Conservation (phyloP, 352 stramenopile genomes). For the Pseudoperonospora humuli region DNA sequence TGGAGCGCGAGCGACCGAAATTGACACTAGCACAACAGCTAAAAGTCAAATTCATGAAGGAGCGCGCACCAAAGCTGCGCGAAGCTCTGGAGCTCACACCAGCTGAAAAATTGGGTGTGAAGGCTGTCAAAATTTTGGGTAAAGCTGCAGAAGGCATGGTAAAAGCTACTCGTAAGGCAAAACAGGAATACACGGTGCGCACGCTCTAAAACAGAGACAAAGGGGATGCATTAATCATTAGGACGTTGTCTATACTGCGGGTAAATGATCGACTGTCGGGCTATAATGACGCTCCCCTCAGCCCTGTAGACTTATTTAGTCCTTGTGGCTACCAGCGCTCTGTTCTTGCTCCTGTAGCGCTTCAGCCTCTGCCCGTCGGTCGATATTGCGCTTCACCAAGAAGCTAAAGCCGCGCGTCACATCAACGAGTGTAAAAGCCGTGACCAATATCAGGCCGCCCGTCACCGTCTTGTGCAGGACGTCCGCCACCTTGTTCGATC, state of each 20-base stretch:
- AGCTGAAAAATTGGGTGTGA: too few relatives aligned
- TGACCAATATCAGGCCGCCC: constrained; percentile 63
- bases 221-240: constrained; percentile 23
- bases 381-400: constrained; percentile 73
- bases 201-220: too few relatives aligned
- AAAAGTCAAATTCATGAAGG: too few relatives aligned
- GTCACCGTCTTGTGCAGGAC: constrained; percentile 77
- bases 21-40: too few relatives aligned
- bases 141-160: constrained; percentile 13
- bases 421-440: constrained; percentile 57
- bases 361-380: constrained; percentile 33
- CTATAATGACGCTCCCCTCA: not conserved
- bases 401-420: constrained; percentile 73
- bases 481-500: constrained; percentile 39
- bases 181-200: constrained; percentile 79
- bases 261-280: not conserved
- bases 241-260: not conserved
- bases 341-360: constrained; percentile 4
- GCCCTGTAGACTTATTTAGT: constrained; percentile 14
- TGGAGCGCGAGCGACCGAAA: too few relatives aligned
- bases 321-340: constrained; percentile 12
- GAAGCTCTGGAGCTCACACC: too few relatives aligned
- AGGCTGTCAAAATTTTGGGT: too few relatives aligned
- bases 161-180: constrained; percentile 33
- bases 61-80: too few relatives aligned